A percentile compares a stretch with the other conserved stretches of the same genome.
Evolutionary conservation across 2,329 filamentous ascomycete genomes (phyloP).

Genomic region (Verticillium albo-atrum): DNA sequence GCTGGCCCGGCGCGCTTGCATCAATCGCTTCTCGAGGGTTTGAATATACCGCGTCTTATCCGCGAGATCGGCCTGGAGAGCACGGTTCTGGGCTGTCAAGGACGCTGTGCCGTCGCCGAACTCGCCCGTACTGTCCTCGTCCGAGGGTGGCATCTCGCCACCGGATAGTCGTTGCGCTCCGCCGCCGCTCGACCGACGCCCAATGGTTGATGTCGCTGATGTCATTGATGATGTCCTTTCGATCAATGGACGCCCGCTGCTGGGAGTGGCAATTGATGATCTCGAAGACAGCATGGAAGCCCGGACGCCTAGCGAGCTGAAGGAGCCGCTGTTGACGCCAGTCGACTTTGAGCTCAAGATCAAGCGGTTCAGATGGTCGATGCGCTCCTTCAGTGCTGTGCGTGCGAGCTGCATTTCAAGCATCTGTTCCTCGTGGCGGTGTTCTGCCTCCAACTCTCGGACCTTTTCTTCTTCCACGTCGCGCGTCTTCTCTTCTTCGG

Average conservation of each 20-base stretch:
- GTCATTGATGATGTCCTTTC: conserved; percentile 65
- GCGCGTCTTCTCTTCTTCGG: conserved; percentile 58
- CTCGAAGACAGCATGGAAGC: conserved; percentile 54
- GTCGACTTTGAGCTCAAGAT: conserved; percentile 95
- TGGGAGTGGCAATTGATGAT: conserved; percentile 67
- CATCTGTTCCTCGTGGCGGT: conserved; percentile 94
- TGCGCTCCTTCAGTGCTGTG: conserved; percentile 93
- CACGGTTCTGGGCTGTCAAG: conserved; percentile 76
- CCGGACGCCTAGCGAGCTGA: conserved; percentile 60
- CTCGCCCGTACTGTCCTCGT: conserved; percentile 71
- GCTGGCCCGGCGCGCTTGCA: conserved; percentile 86
- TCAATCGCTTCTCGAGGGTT: conserved; percentile 84
- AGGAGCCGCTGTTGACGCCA: conserved; percentile 81
- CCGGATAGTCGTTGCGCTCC: conserved; percentile 37
- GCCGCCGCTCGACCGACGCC: conserved; percentile 43
- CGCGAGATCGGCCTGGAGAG: conserved; percentile 90
- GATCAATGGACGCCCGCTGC: conserved; percentile 42
- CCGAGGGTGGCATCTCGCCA: conserved; percentile 42
- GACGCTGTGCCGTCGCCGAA: conserved; percentile 84
- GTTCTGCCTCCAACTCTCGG: conserved; percentile 73
- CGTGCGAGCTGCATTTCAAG: conserved; percentile 96
- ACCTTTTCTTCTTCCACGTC: conserved; percentile 69
- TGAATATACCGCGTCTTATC: conserved; percentile 97
- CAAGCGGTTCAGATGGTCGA: conserved; percentile 91
- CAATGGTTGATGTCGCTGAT: conserved; percentile 58